Conservation (phyloP, 495 filamentous ascomycete species). For the Talaromyces thailandensis region DNA sequence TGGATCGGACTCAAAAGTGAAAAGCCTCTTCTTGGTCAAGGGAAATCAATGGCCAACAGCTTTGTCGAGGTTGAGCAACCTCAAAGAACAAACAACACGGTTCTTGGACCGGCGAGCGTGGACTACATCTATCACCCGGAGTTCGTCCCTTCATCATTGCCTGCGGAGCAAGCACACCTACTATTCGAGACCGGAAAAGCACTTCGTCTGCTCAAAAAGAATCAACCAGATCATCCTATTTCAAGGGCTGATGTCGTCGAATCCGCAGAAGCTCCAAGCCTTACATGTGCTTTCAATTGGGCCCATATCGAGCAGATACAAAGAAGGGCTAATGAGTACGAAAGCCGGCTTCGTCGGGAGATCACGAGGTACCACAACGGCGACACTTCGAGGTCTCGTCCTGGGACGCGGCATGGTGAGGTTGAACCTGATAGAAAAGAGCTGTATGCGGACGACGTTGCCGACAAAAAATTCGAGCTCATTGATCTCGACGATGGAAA, state of each 20-base stretch:
- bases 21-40: constrained; percentile 32
- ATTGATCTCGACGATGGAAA: constrained; percentile 29
- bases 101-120: constrained; percentile 39
- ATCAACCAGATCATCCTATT: constrained; percentile 74
- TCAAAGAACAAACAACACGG: constrained; percentile 45
- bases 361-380: constrained; percentile 29
- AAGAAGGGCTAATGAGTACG: constrained; percentile 52
- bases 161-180: constrained; percentile 49
- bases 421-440: background rate
- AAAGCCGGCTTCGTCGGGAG: constrained; percentile 36
- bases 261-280: constrained; percentile 38
- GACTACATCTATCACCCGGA: constrained; percentile 53
- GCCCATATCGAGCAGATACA: constrained; percentile 56
- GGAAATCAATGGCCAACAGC: constrained; percentile 27
- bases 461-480: constrained; percentile 20
- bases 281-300: constrained; percentile 75
- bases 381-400: constrained; percentile 1
- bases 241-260: constrained; percentile 37
- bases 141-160: constrained; percentile 59
- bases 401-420: constrained; percentile 3
- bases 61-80: constrained; percentile 52
- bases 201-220: constrained; percentile 59
- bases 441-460: background rate
- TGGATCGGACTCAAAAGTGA: constrained; percentile 69
- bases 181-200: constrained; percentile 75